Evolutionary conservation across 1,284 basidiomycete genomes (phyloP).

Genomic region (Cutaneotrichosporon mucoides): DNA sequence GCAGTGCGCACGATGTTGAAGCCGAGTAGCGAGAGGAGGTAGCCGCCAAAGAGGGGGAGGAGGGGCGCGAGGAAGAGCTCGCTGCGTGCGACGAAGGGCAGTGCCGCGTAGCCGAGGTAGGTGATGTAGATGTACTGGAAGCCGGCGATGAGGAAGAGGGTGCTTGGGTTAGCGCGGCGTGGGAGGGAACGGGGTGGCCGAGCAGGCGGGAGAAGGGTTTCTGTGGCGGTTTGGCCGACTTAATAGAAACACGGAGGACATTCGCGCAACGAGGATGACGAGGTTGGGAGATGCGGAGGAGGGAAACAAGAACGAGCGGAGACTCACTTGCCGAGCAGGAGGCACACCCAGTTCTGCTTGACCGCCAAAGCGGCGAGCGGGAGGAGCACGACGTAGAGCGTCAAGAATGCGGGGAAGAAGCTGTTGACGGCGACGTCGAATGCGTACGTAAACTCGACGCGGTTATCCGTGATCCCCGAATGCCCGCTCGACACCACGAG

Average conservation of each 20-base stretch:
- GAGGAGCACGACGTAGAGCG: slow-evolving; percentile 78
- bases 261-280: too few species aligned
- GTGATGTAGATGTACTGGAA: slow-evolving; percentile 84
- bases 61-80: slow-evolving; percentile 81
- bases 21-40: slow-evolving; percentile 78
- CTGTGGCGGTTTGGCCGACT: too few species aligned
- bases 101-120: slow-evolving; percentile 77
- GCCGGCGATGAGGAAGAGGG: slow-evolving; percentile 78
- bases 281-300: too few species aligned
- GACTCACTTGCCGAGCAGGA: slow-evolving; percentile 75
- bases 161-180: slow-evolving; percentile 39
- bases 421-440: slow-evolving; percentile 94
- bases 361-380: slow-evolving; percentile 76
- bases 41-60: slow-evolving; percentile 74
- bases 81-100: slow-evolving; percentile 85
- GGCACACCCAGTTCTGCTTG: slow-evolving; percentile 80
- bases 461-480: slow-evolving; percentile 64
- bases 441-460: slow-evolving; percentile 84
- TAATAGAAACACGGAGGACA: too few species aligned
- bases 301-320: background rate
- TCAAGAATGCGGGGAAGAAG: slow-evolving; percentile 87
- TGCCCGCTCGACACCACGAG: slow-evolving; percentile 61
- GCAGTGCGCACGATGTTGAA: slow-evolving; percentile 81
- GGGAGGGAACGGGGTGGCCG: too few species aligned
- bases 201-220: too few species aligned